Percentiles rank a stretch among this genome's conserved stretches.
Evolutionary conservation across 345 rosid genomes (phyloP).

Genomic region (Pugionium dolabratum): DNA sequence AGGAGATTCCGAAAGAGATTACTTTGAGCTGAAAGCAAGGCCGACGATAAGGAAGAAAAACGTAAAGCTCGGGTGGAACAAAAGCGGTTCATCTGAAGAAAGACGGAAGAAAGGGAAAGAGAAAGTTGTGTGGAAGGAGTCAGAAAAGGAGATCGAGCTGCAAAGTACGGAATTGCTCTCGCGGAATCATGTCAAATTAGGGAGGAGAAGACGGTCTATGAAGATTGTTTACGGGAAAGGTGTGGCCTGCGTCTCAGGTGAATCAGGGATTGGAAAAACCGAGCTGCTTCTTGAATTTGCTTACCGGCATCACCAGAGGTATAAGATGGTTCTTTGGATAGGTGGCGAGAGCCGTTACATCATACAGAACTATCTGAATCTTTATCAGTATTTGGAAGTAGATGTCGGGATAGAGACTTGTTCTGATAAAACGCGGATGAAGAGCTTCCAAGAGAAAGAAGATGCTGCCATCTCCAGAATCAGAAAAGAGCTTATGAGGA

Average conservation of each 20-base stretch:
- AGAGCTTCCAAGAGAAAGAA: constrained; percentile 91
- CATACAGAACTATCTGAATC: constrained; percentile 84
- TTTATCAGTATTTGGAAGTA: constrained; percentile 72
- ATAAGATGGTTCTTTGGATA: constrained; percentile 95
- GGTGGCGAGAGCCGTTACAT: constrained; percentile 89
- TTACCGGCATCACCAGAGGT: constrained; percentile 79
- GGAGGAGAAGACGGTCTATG: constrained; percentile 62
- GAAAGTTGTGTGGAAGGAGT: constrained; percentile 91
- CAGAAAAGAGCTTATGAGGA: constrained; percentile 85
- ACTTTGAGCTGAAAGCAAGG: constrained; percentile 78
- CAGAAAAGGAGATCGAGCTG: constrained; percentile 95
- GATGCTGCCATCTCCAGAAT: constrained; percentile 70
- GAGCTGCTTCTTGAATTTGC: constrained; percentile 96
- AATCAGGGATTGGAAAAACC: constrained; percentile 89
- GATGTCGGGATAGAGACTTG: constrained; percentile 73
- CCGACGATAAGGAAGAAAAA: constrained; percentile 64
- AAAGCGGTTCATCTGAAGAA: constrained; percentile 52
- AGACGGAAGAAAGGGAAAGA: constrained; percentile 76
- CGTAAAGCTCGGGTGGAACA: constrained; percentile 69
- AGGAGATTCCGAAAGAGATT: constrained; percentile 77
- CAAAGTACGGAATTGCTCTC: constrained; percentile 49
- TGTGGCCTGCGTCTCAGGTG: constrained; percentile 87
- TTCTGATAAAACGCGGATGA: constrained; percentile 58
- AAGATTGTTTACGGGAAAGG: constrained; percentile 83
- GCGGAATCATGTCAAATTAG: constrained; percentile 47